Percentiles rank a stretch among this genome's conserved stretches.
These are phyloP conservation scores for Parmelia sp. DNA, from an alignment of 495 filamentous ascomycete species.

Conservation along the genomic window DNA sequence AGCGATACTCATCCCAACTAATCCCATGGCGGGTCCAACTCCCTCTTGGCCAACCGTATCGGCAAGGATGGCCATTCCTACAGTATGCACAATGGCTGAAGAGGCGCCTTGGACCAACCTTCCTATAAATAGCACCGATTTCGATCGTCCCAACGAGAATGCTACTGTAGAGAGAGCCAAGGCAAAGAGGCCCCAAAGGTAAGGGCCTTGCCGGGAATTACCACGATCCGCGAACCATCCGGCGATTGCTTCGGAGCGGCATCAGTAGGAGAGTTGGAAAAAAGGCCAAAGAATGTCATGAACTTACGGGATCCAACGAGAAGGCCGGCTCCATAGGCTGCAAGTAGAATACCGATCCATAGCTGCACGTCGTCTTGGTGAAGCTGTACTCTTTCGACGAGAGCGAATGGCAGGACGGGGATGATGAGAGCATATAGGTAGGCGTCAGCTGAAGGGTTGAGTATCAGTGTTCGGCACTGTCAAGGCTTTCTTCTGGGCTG, in stretches of 20 bases:
- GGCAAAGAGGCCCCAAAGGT: constrained; percentile 49
- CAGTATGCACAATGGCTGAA: constrained; percentile 54
- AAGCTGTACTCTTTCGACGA: constrained; percentile 23
- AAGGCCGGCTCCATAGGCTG: constrained; percentile 65
- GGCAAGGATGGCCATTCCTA: constrained; percentile 53
- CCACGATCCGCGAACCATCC: constrained; percentile 53
- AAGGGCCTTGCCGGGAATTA: constrained; percentile 47
- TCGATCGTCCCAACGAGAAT: constrained; percentile 45
- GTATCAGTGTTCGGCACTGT: not conserved
- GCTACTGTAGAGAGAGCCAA: constrained; percentile 49
- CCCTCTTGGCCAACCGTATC: constrained; percentile 52
- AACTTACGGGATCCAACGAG: constrained; percentile 51
- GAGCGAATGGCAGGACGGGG: constrained; percentile 29
- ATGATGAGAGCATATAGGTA: constrained; percentile 33
- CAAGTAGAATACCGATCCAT: constrained; percentile 69
- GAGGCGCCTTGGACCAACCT: constrained; percentile 54
- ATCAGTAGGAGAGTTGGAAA: not conserved
- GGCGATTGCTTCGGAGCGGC: constrained; percentile 26
- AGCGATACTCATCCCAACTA: constrained; percentile 53
- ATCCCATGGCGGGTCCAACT: constrained; percentile 60
- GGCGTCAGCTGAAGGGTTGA: constrained; percentile 21
- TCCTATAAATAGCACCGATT: constrained; percentile 47
- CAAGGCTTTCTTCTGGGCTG: not conserved
- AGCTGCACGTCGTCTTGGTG: constrained; percentile 38
- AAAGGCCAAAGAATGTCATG: not conserved